Conservation (phyloP, 345 rosid genomes). For the Linum trigynum region DNA sequence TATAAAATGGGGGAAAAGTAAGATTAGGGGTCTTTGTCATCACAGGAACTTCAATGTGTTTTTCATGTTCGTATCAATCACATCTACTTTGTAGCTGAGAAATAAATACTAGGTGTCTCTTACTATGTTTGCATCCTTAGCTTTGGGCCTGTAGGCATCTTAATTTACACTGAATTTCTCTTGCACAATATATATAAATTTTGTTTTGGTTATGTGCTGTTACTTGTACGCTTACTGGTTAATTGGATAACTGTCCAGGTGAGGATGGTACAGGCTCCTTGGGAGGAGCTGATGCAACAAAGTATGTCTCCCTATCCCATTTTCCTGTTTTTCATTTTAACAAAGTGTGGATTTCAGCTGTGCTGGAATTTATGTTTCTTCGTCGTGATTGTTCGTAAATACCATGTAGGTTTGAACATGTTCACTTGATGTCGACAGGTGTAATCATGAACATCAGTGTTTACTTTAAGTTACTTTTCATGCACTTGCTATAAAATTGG, state of each 20-base stretch:
- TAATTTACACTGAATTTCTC: neutral
- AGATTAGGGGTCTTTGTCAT: neutral
- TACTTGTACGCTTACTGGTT: constrained; percentile 1
- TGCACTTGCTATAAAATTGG: neutral
- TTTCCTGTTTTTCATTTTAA: neutral
- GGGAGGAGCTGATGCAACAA: constrained; percentile 73
- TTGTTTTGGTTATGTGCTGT: neutral
- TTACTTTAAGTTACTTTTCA: no score
- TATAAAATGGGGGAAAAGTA: neutral
- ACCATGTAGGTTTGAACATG: no score
- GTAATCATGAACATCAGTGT: no score
- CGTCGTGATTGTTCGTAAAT: no score
- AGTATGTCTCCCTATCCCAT: constrained; percentile 40
- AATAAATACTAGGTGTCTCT: neutral
- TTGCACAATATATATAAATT: neutral
- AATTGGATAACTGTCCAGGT: constrained; percentile 36
- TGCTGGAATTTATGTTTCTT: neutral
- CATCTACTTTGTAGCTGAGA: neutral
- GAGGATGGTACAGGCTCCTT: constrained; percentile 41
- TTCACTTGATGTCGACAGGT: no score
- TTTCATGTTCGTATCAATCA: neutral
- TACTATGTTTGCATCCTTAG: neutral
- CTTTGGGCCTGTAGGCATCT: neutral
- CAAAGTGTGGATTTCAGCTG: neutral
- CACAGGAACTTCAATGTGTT: neutral